Conservation (phyloP, 2,329 filamentous ascomycete species). For the Trichoderma endophyticum region DNA sequence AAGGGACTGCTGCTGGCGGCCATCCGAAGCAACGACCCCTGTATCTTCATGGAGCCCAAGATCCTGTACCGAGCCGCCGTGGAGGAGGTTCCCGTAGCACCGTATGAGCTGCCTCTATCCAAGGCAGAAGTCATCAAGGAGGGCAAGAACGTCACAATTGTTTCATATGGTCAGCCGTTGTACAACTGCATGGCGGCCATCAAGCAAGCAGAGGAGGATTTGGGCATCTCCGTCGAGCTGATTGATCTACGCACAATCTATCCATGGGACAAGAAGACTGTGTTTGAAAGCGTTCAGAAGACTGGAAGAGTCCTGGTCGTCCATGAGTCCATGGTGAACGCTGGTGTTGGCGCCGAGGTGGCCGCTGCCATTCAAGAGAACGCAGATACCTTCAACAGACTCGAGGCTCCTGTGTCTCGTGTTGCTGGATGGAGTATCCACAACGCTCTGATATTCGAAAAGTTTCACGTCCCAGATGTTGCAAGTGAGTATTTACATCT, state of each 20-base stretch:
- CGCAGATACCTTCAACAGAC: constrained; percentile 67
- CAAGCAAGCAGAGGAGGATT: constrained; percentile 68
- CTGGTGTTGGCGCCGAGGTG: constrained; percentile 83
- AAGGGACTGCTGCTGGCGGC: constrained; percentile 79
- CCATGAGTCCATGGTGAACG: constrained; percentile 89
- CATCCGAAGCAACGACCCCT: constrained; percentile 79
- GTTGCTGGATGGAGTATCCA: constrained; percentile 91
- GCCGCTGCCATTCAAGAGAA: constrained; percentile 85
- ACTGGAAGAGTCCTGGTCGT: constrained; percentile 85
- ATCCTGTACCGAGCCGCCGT: constrained; percentile 87
- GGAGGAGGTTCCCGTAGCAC: constrained; percentile 79
- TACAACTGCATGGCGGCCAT: constrained; percentile 81
- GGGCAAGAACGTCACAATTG: constrained; percentile 75
- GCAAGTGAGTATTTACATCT: constrained; percentile 61
- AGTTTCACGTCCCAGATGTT: constrained; percentile 79
- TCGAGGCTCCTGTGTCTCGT: constrained; percentile 81
- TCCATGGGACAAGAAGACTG: constrained; percentile 81
- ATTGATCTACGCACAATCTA: constrained; percentile 87
- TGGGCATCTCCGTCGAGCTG: constrained; percentile 74
- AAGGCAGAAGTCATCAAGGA: constrained; percentile 81
- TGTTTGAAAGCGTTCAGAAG: constrained; percentile 80
- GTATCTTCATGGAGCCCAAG: constrained; percentile 93
- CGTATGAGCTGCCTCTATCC: constrained; percentile 80
- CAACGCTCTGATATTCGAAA: constrained; percentile 74
- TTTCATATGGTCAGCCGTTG: constrained; percentile 86